A percentile compares a stretch with the other conserved stretches of the same genome.
These are phyloP conservation scores for Cercis canadensis DNA, from an alignment of 306 rosid species.

Conservation along the genomic window DNA sequence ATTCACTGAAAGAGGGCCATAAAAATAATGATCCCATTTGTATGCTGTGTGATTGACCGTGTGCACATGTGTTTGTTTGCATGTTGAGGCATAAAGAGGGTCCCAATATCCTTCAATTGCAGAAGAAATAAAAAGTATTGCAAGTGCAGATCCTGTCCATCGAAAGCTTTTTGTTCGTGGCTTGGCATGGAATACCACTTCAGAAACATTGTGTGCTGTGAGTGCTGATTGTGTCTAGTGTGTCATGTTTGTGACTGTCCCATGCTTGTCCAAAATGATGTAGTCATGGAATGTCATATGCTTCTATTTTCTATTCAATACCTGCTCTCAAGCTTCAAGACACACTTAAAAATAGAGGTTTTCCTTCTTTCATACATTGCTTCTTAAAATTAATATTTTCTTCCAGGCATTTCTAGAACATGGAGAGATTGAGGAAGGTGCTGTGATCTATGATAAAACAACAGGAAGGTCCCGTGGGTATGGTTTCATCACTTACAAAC, in stretches of 20 bases:
- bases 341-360: neutral
- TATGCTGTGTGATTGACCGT: conserved; percentile 81
- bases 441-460: conserved; percentile 67
- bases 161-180: conserved; percentile 97
- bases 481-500: conserved; percentile 82
- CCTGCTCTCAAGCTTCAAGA: conserved; percentile 25
- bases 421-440: conserved; percentile 90
- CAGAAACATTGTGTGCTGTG: conserved; percentile 91
- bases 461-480: conserved; percentile 78
- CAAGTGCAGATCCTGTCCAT: conserved; percentile 78
- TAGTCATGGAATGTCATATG: conserved; percentile 24
- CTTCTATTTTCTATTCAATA: conserved; percentile 6
- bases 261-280: conserved; percentile 24
- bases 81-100: conserved; percentile 92
- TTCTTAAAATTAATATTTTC: conserved; percentile 7
- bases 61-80: conserved; percentile 87
- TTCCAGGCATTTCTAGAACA: conserved; percentile 72
- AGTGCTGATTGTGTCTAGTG: conserved; percentile 69
- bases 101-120: conserved; percentile 87
- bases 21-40: conserved; percentile 50
- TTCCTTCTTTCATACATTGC: conserved; percentile 19
- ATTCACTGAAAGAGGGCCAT: conserved; percentile 40
- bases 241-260: conserved; percentile 57
- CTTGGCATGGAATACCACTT: conserved; percentile 81
- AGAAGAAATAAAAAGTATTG: conserved; percentile 80